Percentiles rank a stretch among this genome's conserved stretches.
Evolutionary conservation across 2,329 filamentous ascomycete species (phyloP).

Genomic region (Aspergillus latus): DNA sequence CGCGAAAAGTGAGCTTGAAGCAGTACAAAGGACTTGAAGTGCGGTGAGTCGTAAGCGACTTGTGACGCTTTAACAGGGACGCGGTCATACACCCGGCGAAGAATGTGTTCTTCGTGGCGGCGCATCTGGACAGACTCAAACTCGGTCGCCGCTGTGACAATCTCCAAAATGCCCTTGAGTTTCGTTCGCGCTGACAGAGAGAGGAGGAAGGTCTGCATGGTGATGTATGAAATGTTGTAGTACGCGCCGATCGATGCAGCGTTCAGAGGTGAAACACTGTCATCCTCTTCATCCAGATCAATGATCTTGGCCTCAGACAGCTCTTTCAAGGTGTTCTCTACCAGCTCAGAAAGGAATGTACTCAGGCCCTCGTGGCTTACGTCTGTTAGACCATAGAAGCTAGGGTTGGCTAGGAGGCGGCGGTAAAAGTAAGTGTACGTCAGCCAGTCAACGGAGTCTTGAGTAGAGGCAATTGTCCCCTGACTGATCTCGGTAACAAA

Average conservation of each 20-base stretch:
- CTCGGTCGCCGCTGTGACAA: conserved; percentile 93
- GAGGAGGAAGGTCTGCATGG: conserved; percentile 96
- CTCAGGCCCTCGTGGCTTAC: conserved; percentile 92
- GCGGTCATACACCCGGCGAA: conserved; percentile 90
- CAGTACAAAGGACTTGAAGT: conserved; percentile 98
- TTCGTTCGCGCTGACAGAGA: conserved; percentile 87
- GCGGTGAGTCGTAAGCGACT: conserved; percentile 82
- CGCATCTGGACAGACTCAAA: conserved; percentile 95
- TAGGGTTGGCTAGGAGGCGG: conserved; percentile 88
- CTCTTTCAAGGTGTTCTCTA: conserved; percentile 89
- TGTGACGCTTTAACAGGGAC: conserved; percentile 94
- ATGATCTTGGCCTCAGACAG: conserved; percentile 92
- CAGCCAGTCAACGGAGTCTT: conserved; percentile 97
- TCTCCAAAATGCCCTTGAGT: conserved; percentile 94
- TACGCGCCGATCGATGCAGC: conserved; percentile 98
- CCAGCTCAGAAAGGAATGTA: conserved; percentile 87
- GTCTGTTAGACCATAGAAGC: conserved; percentile 88
- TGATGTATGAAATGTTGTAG: conserved; percentile 99
- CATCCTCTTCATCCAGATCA: conserved; percentile 91
- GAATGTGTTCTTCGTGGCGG: conserved; percentile 82
- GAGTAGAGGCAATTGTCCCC: conserved; percentile 90
- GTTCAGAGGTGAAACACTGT: conserved; percentile 83
- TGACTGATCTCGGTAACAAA: conserved; percentile 98
- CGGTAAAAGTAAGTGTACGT: conserved; percentile 99
- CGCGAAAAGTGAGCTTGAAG: conserved; percentile 96